Evolutionary conservation across 2,329 filamentous ascomycete genomes (phyloP).

Genomic region (Magnaporthiopsis incrustans): DNA sequence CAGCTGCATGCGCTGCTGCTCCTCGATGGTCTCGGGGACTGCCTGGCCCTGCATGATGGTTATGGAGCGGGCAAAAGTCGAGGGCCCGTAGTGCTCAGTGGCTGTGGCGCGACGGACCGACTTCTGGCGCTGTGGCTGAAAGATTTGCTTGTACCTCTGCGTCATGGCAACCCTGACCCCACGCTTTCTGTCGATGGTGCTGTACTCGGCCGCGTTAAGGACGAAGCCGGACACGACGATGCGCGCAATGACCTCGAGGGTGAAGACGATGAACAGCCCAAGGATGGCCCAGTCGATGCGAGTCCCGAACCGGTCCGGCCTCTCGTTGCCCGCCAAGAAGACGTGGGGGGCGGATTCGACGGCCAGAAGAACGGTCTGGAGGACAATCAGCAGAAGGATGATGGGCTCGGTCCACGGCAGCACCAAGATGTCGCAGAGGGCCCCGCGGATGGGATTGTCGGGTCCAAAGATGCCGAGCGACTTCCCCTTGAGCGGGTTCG

Average conservation of each 20-base stretch:
- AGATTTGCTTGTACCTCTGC: slow-evolving; percentile 69
- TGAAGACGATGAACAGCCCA: slow-evolving; percentile 81
- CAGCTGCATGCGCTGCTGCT: slow-evolving; percentile 77
- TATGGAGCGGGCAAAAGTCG: slow-evolving; percentile 67
- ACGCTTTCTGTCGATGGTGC: slow-evolving; percentile 72
- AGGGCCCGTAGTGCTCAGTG: slow-evolving; percentile 37
- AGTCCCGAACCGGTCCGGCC: slow-evolving; percentile 58
- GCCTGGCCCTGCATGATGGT: slow-evolving; percentile 63
- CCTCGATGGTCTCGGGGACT: slow-evolving; percentile 55
- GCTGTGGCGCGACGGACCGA: slow-evolving; percentile 50
- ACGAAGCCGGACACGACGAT: slow-evolving; percentile 91
- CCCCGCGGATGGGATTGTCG: slow-evolving; percentile 63
- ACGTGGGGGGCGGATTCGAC: slow-evolving; percentile 73
- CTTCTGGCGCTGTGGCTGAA: slow-evolving; percentile 70
- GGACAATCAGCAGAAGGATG: slow-evolving; percentile 77
- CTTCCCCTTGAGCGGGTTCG: slow-evolving; percentile 80
- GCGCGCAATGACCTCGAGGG: slow-evolving; percentile 72
- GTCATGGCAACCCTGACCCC: slow-evolving; percentile 67
- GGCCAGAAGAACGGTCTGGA: slow-evolving; percentile 82
- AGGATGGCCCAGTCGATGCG: slow-evolving; percentile 75
- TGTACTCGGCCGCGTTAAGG: slow-evolving; percentile 85
- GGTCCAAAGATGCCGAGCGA: slow-evolving; percentile 79
- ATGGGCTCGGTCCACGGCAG: slow-evolving; percentile 80
- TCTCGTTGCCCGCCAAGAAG: slow-evolving; percentile 50
- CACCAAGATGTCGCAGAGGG: slow-evolving; percentile 75